Base-by-base conservation (phyloP, 2,329 filamentous ascomycete genomes). In the Colletotrichum lentis region DNA sequence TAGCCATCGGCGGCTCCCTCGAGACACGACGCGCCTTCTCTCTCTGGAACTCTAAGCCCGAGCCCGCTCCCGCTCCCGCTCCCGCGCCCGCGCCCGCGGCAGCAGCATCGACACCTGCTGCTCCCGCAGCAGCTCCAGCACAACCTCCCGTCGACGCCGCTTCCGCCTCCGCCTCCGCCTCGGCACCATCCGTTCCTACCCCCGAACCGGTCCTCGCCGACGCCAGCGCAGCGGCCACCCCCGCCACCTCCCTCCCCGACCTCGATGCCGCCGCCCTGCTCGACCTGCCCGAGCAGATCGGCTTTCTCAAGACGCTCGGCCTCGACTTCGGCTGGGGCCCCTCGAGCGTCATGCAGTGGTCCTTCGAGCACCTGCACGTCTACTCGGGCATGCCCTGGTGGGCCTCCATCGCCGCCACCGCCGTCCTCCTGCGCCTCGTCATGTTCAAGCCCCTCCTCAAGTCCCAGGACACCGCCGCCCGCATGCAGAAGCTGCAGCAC, bases 241-340 rank as follows among this genome's bases (percentile, higher is more conserved):
- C 69, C 8, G 59, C 61, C 35, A 69, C 66, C 18, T 27, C 70
- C 63, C 75, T 80, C 58, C 72, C 75, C 71, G 74, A 77, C 64
- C 72, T 79, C 52, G 78, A 79, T 69, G 76, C 80, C 57, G 76
- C 78, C 56, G 74, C 83, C 62, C 79, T 87, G 62, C 83, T 88
- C 69, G 80, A 85, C 70, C 86, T 93, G 70, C 88, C 91, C 43
- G 91, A 95, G 74, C 84, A 88, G 58, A 87, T 97, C 67, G 96
- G 96, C 70, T 97, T 94, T 75, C 83, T 99, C 67, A 88, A 92
- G 73, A 85, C 88, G 7, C 83, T 98, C 12, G 96, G 96, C 3
- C 82, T 99, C 24, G 92, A 98, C 74, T 98, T 91, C 74, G 94
- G 95, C 76, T 94, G 83, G 82, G 95, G 95, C 18, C 88, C 92